A percentile compares a stretch with the other conserved stretches of the same genome.
phyloP scores from a whole-genome alignment of 768 basidiomycete species.

The Rhodocollybia butyracea region DNA sequence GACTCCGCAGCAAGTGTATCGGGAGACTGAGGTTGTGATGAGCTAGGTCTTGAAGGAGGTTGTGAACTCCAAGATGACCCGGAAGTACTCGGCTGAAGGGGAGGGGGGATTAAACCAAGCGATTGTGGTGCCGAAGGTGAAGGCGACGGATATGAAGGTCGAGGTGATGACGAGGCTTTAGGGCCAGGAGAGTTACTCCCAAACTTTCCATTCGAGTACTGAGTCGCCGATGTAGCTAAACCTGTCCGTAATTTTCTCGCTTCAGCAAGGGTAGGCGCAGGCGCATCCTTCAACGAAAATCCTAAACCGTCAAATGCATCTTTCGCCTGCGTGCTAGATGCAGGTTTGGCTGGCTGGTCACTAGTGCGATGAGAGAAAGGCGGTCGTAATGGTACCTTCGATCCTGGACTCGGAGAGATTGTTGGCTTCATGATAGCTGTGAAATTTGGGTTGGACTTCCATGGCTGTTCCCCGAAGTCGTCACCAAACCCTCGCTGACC shows the following conservation, averaged over 20 bases:
- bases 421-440: constrained; percentile 4
- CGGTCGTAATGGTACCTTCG: neutral
- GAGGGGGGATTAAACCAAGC: constrained; percentile 26
- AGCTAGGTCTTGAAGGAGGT: constrained; percentile 24
- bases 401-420: constrained; percentile 12
- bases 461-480: constrained; percentile 56
- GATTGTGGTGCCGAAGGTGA: constrained; percentile 26
- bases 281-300: constrained; percentile 39
- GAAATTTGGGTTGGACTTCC: constrained; percentile 41
- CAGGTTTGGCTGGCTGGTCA: constrained; percentile 18
- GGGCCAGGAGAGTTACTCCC: constrained; percentile 9
- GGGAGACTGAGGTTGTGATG: constrained; percentile 26
- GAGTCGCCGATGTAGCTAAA: constrained; percentile 37
- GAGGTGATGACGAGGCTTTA: constrained; percentile 13
- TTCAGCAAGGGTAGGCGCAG: constrained; percentile 70
- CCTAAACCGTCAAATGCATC: constrained; percentile 84
- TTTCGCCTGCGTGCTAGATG: constrained; percentile 33
- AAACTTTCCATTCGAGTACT: constrained; percentile 13
- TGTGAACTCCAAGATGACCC: constrained; percentile 29
- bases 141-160: constrained; percentile 12
- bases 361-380: constrained; percentile 26
- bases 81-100: constrained; percentile 22
- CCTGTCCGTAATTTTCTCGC: constrained; percentile 72
- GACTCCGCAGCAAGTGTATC: constrained; percentile 57
- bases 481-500: constrained; percentile 57